Base-by-base conservation (phyloP, 2,329 filamentous ascomycete species). In the Pseudogymnoascus sp. region DNA sequence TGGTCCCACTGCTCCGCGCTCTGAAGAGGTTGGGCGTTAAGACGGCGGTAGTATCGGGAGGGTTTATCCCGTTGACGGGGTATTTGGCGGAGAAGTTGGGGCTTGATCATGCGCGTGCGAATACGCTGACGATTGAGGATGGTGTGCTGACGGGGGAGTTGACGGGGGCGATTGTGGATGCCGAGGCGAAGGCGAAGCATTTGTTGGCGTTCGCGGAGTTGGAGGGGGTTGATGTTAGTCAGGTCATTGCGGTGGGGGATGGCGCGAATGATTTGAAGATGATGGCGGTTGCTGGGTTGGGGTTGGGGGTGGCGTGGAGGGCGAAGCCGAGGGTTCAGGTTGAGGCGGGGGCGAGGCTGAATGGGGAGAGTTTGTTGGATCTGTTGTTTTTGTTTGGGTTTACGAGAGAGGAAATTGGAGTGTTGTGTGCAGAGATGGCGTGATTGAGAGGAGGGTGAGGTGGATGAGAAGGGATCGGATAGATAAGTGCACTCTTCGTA, bases 41-140 rank as follows among this genome's bases (percentile, higher is more conserved):
- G 77, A 91, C 92, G 1, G 95, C 93, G 0, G 93, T 99, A 4
- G 77, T 97, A 33, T 96, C 91, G 35, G 95, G 95, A 50, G 95
- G 95, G 0, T 99, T 99, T 76, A 85, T 90, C 67, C 93, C 93
- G 0, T 78, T 97, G 67, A 96, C 95, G 0, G 82, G 86, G 64
- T 97, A 93, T 91, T 83, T 97, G 37, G 92, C 90, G 15, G 80
- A 80, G 42, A 82, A 91, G 71, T 79, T 99, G 26, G 91, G 91
- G 13, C 84, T 99, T 63, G 90, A 97, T 75, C 87, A 96, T 72
- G 92, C 91, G 0, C 86, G 88, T 73, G 95, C 95, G 42, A 99
- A 99, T 75, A 87, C 93, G 70, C 88, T 93, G 0, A 82, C 87
- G 15, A 80, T 88, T 15, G 85, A 86, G 65, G 78, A 83, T 37